Conservation (phyloP, 257 asterid species). For the Mentha longifolia region DNA sequence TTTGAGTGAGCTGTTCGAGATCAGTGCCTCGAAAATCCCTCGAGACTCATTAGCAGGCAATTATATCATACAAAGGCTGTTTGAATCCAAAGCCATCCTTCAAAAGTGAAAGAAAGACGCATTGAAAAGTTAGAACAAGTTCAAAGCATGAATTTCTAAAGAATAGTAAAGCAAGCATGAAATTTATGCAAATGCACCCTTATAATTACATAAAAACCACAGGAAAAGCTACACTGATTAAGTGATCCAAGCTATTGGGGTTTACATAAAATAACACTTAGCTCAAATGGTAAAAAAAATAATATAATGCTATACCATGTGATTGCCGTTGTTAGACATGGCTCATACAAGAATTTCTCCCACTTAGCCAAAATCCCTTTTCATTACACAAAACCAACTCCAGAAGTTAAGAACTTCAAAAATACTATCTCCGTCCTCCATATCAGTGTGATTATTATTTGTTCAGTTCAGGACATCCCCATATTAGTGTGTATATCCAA, state of each 20-base stretch:
- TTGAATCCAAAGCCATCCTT: constrained; percentile 22
- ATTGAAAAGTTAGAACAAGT: background rate
- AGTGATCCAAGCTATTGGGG: no score
- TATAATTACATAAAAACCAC: background rate
- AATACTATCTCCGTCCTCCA: background rate
- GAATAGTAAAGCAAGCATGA: constrained; percentile 22
- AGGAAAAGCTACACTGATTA: background rate
- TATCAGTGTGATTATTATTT: no score
- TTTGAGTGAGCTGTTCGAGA: constrained; percentile 29
- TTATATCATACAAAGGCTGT: background rate
- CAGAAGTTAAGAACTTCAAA: background rate
- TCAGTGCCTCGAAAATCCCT: constrained; percentile 39
- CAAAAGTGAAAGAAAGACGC: constrained; percentile 6
- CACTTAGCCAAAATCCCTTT: background rate
- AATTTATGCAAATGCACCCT: background rate
- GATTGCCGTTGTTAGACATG: background rate
- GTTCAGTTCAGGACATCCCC: no score
- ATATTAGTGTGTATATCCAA: no score
- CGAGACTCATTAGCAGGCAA: constrained; percentile 30
- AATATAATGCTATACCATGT: no score
- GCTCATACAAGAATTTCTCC: background rate
- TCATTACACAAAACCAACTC: background rate
- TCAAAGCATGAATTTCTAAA: constrained; percentile 2
- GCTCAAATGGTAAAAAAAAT: no score
- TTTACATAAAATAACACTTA: no score